Percentiles rank a stretch among this genome's conserved stretches.
Conservation (phyloP, 352 stramenopile genomes). For the Pythium phragmiticola region DNA sequence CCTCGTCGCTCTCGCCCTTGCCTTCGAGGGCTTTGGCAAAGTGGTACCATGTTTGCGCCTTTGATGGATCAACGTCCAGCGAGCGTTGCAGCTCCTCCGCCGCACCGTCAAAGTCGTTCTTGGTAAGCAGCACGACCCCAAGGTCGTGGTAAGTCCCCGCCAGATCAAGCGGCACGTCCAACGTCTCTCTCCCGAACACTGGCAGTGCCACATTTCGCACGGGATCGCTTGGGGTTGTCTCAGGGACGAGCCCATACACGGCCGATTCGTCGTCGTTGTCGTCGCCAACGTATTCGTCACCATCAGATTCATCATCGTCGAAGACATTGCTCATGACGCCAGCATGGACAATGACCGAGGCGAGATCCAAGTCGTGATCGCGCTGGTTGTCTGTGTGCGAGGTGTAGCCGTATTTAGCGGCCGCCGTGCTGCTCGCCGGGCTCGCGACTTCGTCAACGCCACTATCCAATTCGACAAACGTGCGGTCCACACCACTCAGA, state of each 20-base stretch:
- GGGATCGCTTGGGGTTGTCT: conserved; percentile 23
- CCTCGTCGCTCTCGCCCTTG: conserved; percentile 33
- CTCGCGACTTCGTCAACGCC: conserved; percentile 4
- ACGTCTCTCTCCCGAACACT: conserved; percentile 29
- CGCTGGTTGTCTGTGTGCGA: conserved; percentile 21
- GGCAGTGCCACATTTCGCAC: conserved; percentile 14
- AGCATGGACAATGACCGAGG: conserved; percentile 7
- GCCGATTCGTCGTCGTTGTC: conserved; percentile 2
- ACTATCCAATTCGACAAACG: conserved; percentile 6
- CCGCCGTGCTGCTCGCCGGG: conserved; percentile 3
- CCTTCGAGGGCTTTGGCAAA: conserved; percentile 66
- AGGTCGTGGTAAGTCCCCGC: conserved; percentile 52
- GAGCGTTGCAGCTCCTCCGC: conserved; percentile 42
- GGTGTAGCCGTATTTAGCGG: conserved; percentile 4
- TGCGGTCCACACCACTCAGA: neutral
- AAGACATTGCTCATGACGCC: neutral
- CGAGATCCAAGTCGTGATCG: conserved; percentile 10
- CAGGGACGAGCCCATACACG: conserved; percentile 20
- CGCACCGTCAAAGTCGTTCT: conserved; percentile 42
- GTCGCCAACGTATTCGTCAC: neutral
- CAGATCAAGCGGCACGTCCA: conserved; percentile 42
- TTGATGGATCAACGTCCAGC: conserved; percentile 35
- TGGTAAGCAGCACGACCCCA: conserved; percentile 43
- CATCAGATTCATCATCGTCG: neutral
- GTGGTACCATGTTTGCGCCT: conserved; percentile 49